Conservation (phyloP, 345 rosid species). For the Sisymbrium irio region DNA sequence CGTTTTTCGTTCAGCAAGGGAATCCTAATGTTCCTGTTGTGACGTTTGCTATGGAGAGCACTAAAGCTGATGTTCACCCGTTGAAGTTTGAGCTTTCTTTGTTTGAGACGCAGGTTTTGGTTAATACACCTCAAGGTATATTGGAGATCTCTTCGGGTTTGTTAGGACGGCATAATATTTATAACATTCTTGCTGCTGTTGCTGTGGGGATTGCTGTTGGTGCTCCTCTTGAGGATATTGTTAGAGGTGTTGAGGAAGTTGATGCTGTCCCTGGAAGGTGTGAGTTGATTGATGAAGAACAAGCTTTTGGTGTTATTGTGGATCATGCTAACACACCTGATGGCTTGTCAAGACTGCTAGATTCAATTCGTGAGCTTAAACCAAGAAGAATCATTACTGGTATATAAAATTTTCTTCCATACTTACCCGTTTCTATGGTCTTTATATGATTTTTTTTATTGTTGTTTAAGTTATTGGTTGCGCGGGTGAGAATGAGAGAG, state of each 20-base stretch:
- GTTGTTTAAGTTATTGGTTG: conserved; percentile 68
- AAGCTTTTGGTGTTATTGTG: conserved; percentile 91
- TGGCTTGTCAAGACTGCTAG: conserved; percentile 81
- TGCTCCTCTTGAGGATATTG: conserved; percentile 90
- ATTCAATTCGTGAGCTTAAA: conserved; percentile 80
- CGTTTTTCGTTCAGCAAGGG: conserved; percentile 69
- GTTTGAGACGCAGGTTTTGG: conserved; percentile 92
- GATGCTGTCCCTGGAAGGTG: conserved; percentile 96
- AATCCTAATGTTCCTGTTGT: conserved; percentile 76
- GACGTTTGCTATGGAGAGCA: conserved; percentile 84
- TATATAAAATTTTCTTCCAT: conserved; percentile 22
- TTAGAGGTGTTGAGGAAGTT: conserved; percentile 90
- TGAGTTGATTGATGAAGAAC: conserved; percentile 90
- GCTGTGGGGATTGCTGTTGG: conserved; percentile 97
- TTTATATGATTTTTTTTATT: background rate
- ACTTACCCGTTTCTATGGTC: background rate
- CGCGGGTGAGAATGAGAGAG: conserved; percentile 75
- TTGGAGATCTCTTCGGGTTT: conserved; percentile 90
- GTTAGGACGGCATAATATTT: conserved; percentile 81
- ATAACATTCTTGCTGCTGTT: conserved; percentile 87
- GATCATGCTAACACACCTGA: conserved; percentile 82
- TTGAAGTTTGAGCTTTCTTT: conserved; percentile 86
- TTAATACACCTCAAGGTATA: conserved; percentile 82
- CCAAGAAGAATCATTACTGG: conserved; percentile 88
- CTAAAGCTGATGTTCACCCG: conserved; percentile 80